Conservation (phyloP, 2,329 filamentous ascomycete genomes). For the Fonsecaea monophora region DNA sequence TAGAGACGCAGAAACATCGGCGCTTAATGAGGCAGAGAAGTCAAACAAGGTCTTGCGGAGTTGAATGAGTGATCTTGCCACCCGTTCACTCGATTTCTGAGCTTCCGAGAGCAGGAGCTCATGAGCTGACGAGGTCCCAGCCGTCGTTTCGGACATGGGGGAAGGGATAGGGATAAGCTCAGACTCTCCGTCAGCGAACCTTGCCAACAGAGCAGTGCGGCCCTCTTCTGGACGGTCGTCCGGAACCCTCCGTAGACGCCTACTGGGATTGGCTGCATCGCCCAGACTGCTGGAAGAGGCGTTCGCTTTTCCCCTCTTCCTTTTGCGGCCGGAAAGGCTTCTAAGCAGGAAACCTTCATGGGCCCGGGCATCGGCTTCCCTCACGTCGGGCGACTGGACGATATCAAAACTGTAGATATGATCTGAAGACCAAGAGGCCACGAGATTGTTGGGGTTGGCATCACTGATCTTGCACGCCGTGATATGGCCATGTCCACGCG, state of each 20-base stretch:
- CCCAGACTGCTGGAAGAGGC: slow-evolving; percentile 51
- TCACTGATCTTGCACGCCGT: slow-evolving; percentile 75
- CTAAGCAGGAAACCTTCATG: slow-evolving; percentile 43
- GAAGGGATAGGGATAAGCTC: slow-evolving; percentile 61
- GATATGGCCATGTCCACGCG: slow-evolving; percentile 67
- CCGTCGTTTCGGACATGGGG: background rate
- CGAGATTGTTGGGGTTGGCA: slow-evolving; percentile 70
- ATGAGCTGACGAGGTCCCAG: slow-evolving; percentile 46
- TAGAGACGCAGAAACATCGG: slow-evolving; percentile 43
- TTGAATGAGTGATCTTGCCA: slow-evolving; percentile 62
- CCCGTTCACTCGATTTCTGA: slow-evolving; percentile 61
- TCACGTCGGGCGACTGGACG: slow-evolving; percentile 63
- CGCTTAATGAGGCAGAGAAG: slow-evolving; percentile 46
- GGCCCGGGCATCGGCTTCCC: slow-evolving; percentile 48
- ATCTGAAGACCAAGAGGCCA: slow-evolving; percentile 73
- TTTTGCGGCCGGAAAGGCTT: slow-evolving; percentile 57
- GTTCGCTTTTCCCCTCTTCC: slow-evolving; percentile 61
- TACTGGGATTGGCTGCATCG: slow-evolving; percentile 53
- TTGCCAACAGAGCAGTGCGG: slow-evolving; percentile 61
- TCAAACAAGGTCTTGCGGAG: slow-evolving; percentile 64
- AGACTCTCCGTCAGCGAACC: slow-evolving; percentile 66
- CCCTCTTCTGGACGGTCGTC: slow-evolving; percentile 49
- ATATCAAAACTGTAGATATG: slow-evolving; percentile 72
- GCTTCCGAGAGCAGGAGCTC: slow-evolving; percentile 58
- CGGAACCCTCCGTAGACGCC: slow-evolving; percentile 57